phyloP scores from a whole-genome alignment of 179 eudicot genomes.

The Silene noctiflora region DNA sequence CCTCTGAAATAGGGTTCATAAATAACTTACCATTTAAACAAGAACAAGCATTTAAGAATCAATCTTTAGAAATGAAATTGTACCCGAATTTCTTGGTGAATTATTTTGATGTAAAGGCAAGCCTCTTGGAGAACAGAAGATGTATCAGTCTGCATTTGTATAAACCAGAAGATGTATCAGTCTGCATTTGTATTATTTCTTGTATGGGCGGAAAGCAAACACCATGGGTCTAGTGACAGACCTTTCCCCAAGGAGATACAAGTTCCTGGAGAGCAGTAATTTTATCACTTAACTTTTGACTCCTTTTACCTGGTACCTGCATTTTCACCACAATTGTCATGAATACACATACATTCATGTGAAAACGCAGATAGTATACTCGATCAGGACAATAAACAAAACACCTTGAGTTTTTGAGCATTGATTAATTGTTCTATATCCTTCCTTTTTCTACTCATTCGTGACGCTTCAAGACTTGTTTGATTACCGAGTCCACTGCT shows the following conservation, averaged over 20 bases:
- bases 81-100: slow-evolving; percentile 62
- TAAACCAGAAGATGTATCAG: slow-evolving; percentile 51
- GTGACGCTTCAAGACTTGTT: slow-evolving; percentile 23
- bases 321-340: slow-evolving; percentile 4
- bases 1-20: slow-evolving; percentile 27
- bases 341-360: not conserved
- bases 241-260: slow-evolving; percentile 73
- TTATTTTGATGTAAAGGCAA: slow-evolving; percentile 46
- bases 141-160: slow-evolving; percentile 49
- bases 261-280: slow-evolving; percentile 56
- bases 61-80: not conserved
- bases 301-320: slow-evolving; percentile 44
- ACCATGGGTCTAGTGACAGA: slow-evolving; percentile 11
- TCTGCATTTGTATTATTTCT: slow-evolving; percentile 30
- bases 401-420: slow-evolving; percentile 29
- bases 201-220: not conserved
- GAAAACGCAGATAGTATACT: not conserved
- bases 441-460: slow-evolving; percentile 28
- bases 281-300: slow-evolving; percentile 56
- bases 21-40: not conserved
- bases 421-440: slow-evolving; percentile 24
- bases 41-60: not conserved
- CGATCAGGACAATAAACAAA: not conserved
- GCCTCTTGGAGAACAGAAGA: slow-evolving; percentile 73
- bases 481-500: slow-evolving; percentile 11